phyloP scores from a whole-genome alignment of 108 stramenopile species.

The Epithemia pelagica region DNA sequence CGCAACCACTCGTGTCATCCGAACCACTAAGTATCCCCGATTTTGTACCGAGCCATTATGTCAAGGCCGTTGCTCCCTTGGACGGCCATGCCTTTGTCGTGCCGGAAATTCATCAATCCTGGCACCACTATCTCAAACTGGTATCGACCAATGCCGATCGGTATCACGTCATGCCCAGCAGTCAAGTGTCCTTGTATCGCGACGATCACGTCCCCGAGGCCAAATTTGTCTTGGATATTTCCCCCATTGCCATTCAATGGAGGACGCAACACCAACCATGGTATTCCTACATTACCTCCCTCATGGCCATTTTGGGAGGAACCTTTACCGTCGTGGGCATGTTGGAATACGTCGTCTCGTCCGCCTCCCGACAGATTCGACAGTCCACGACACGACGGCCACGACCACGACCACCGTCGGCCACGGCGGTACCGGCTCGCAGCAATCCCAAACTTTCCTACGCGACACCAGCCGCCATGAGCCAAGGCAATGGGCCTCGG shows the following conservation, averaged over 20 bases:
- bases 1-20: no score
- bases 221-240: slow-evolving; percentile 76
- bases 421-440: no score
- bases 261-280: slow-evolving; percentile 31
- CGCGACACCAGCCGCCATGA: no score
- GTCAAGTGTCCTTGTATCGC: slow-evolving; percentile 56
- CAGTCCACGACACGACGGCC: neutral
- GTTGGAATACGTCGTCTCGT: slow-evolving; percentile 36
- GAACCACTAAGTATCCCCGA: slow-evolving; percentile 2
- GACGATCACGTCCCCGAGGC: slow-evolving; percentile 64
- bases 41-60: slow-evolving; percentile 24
- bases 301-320: slow-evolving; percentile 92
- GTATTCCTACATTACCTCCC: slow-evolving; percentile 91
- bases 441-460: no score
- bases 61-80: slow-evolving; percentile 55
- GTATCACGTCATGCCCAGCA: slow-evolving; percentile 58
- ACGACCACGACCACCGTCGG: neutral
- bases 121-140: slow-evolving; percentile 57
- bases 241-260: slow-evolving; percentile 64
- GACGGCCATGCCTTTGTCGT: slow-evolving; percentile 73
- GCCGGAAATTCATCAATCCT: slow-evolving; percentile 70
- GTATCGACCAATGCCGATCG: slow-evolving; percentile 19
- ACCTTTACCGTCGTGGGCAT: slow-evolving; percentile 93
- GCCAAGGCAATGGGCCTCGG: no score
- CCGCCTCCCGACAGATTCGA: neutral